These are phyloP conservation scores for Chytriomyces sp. DNA, from an alignment of 192 early-diverging fungal species.

Conservation along the genomic window DNA sequence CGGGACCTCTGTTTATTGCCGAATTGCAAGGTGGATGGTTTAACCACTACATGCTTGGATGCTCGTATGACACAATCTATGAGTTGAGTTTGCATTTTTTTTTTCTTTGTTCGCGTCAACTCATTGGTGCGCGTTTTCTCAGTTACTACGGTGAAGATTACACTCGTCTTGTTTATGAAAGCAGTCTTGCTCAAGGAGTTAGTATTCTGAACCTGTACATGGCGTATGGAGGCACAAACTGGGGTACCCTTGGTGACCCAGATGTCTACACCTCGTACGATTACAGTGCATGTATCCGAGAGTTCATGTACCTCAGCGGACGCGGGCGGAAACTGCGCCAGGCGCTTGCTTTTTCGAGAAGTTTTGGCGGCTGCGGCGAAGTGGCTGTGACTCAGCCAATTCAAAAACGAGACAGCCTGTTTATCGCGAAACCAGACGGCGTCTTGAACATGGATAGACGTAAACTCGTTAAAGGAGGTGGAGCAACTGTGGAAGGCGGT, in stretches of 20 bases:
- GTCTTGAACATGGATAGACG: constrained; percentile 18
- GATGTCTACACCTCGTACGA: constrained; percentile 81
- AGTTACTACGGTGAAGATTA: constrained; percentile 72
- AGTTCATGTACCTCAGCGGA: constrained; percentile 68
- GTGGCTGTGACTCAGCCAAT: constrained; percentile 53
- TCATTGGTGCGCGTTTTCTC: neutral
- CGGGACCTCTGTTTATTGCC: constrained; percentile 74
- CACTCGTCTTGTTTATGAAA: constrained; percentile 67
- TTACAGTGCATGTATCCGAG: constrained; percentile 77
- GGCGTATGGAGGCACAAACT: constrained; percentile 80
- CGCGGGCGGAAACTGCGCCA: constrained; percentile 65
- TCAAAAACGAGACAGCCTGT: constrained; percentile 31
- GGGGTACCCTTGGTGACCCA: constrained; percentile 71
- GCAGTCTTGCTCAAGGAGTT: constrained; percentile 66
- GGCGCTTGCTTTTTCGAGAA: constrained; percentile 62
- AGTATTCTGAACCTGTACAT: constrained; percentile 73
- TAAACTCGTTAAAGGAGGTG: constrained; percentile 8
- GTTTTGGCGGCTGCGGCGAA: constrained; percentile 62
- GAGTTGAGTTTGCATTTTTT: constrained; percentile 24
- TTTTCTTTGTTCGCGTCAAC: neutral
- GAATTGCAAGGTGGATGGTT: constrained; percentile 85
- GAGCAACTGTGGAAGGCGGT: neutral
- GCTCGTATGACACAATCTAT: constrained; percentile 73
- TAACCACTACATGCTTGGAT: constrained; percentile 68
- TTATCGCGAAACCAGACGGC: neutral